These are phyloP conservation scores for Metschnikowia similis DNA, from an alignment of 805 yeast species.

Conservation along the genomic window DNA sequence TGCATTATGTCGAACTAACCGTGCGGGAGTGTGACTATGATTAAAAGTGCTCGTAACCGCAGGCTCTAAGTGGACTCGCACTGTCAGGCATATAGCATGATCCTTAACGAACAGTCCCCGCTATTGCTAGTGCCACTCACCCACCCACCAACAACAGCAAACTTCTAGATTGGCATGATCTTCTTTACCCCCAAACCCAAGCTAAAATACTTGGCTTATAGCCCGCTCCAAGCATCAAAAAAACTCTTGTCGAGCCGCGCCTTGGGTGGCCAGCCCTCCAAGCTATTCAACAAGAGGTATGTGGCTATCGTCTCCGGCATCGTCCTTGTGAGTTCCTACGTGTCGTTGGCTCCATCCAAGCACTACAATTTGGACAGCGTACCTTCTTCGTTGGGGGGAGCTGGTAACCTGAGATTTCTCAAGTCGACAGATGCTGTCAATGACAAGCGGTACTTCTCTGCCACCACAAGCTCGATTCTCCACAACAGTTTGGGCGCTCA, in stretches of 20 bases:
- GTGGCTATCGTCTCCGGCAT: constrained; percentile 41
- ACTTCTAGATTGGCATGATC: constrained; percentile 6
- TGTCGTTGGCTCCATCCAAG: constrained; percentile 36
- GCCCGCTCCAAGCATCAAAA: constrained; percentile 13
- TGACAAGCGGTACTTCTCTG: constrained; percentile 25
- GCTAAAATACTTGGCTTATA: constrained; percentile 15
- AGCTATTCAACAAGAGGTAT: constrained; percentile 24
- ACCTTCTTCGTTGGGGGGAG: constrained; percentile 21
- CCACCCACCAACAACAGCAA: neutral
- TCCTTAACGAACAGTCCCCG: neutral
- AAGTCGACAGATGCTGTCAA: constrained; percentile 4
- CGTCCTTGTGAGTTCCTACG: constrained; percentile 40
- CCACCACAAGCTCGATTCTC: constrained; percentile 44
- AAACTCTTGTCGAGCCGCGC: constrained; percentile 8
- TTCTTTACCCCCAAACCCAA: constrained; percentile 14
- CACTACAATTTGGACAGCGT: constrained; percentile 40
- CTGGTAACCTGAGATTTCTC: constrained; percentile 7
- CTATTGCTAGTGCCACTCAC: neutral
- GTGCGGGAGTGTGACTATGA: neutral
- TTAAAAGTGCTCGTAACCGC: neutral
- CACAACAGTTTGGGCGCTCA: constrained; percentile 40
- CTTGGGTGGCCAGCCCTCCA: constrained; percentile 4
- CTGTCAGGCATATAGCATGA: neutral
- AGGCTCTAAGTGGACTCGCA: neutral
- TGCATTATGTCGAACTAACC: no score